Conservation (phyloP, 1,284 basidiomycete species). For the Pholiota adiposa region DNA sequence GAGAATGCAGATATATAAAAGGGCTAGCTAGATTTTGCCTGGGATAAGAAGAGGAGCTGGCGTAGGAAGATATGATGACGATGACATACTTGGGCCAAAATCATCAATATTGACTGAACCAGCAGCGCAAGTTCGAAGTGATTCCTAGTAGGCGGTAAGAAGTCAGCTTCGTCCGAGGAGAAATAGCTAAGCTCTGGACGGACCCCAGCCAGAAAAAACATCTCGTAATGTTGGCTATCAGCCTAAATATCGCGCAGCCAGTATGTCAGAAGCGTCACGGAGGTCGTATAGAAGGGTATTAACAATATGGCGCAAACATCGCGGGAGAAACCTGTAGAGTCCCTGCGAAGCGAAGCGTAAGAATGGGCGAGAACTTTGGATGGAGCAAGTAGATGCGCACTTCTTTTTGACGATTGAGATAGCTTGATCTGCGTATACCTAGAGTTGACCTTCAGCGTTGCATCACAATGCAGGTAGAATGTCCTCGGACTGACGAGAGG, state of each 20-base stretch:
- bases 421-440: conserved; percentile 82
- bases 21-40: conserved; percentile 52
- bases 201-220: conserved; percentile 89
- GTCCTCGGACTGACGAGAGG: conserved; percentile 52
- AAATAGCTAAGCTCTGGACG: conserved; percentile 5
- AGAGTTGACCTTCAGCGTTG: background rate
- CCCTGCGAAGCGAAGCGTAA: conserved; percentile 46
- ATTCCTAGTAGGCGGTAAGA: conserved; percentile 40
- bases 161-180: background rate
- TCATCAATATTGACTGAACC: conserved; percentile 82
- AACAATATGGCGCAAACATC: conserved; percentile 83
- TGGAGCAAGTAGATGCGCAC: conserved; percentile 35
- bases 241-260: conserved; percentile 40
- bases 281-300: conserved; percentile 25
- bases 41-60: conserved; percentile 17
- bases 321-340: conserved; percentile 83
- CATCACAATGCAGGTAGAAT: background rate
- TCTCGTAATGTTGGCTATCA: conserved; percentile 81
- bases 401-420: conserved; percentile 74
- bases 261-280: conserved; percentile 13
- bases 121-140: conserved; percentile 79
- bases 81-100: conserved; percentile 70
- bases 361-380: background rate
- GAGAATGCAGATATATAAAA: conserved; percentile 79
- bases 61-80: conserved; percentile 3